Percentiles rank a stretch among this genome's conserved stretches.
phyloP scores from a whole-genome alignment of 164 flowering plant genomes.

The Nelumbo lutea region DNA sequence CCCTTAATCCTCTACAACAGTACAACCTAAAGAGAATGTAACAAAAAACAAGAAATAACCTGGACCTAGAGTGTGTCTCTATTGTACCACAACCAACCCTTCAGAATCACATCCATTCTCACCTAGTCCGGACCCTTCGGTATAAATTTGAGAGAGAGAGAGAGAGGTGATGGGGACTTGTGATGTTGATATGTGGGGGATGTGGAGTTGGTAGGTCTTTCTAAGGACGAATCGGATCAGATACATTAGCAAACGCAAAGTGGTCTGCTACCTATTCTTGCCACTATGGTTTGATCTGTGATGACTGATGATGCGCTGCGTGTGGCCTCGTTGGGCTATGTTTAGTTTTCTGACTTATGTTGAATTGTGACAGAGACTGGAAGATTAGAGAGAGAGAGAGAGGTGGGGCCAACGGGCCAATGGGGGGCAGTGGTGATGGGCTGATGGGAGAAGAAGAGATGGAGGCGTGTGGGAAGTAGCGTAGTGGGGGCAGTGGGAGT shows the following conservation, averaged over 20 bases:
- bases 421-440: background rate
- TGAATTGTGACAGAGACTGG: too few species aligned
- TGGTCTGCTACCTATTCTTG: too few species aligned
- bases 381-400: conserved; percentile 1
- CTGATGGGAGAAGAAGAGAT: conserved; percentile 1
- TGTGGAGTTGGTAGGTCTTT: background rate
- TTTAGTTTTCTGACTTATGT: background rate
- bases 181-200: background rate
- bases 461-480: background rate
- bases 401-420: too few species aligned
- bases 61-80: too few species aligned
- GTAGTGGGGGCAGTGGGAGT: background rate
- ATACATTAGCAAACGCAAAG: background rate
- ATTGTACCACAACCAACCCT: too few species aligned
- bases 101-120: too few species aligned
- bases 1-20: too few species aligned
- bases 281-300: too few species aligned
- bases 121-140: too few species aligned
- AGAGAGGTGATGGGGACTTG: background rate
- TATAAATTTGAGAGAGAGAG: background rate
- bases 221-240: background rate
- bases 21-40: too few species aligned
- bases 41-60: too few species aligned
- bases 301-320: too few species aligned
- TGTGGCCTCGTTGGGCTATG: background rate